Evolutionary conservation across 2,329 filamentous ascomycete species (phyloP).

Genomic region (Drechslerella dactyloides): DNA sequence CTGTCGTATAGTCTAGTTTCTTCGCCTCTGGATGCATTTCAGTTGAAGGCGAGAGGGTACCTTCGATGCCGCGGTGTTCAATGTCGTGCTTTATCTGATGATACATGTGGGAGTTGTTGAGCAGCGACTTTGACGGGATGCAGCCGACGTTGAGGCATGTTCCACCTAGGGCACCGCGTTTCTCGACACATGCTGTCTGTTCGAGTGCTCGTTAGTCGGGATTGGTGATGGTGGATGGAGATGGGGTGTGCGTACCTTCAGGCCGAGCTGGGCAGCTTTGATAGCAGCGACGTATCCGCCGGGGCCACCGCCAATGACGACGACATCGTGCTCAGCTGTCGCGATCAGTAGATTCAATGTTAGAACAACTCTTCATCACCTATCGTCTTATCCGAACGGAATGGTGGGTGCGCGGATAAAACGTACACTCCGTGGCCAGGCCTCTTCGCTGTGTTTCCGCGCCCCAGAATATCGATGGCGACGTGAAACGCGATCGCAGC

Average conservation of each 20-base stretch:
- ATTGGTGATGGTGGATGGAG: slow-evolving; percentile 17
- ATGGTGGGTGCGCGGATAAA: neutral
- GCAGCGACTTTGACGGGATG: slow-evolving; percentile 98
- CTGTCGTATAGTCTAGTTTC: neutral
- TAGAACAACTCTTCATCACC: slow-evolving; percentile 4
- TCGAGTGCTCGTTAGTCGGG: neutral
- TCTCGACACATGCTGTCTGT: slow-evolving; percentile 96
- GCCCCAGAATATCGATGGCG: slow-evolving; percentile 43
- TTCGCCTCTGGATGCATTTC: neutral
- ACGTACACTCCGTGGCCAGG: slow-evolving; percentile 56
- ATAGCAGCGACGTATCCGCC: slow-evolving; percentile 98
- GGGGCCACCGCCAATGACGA: slow-evolving; percentile 97
- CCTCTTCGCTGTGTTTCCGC: slow-evolving; percentile 42
- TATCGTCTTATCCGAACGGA: neutral
- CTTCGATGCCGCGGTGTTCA: slow-evolving; percentile 92
- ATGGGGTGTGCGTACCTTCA: slow-evolving; percentile 74
- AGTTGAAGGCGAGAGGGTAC: slow-evolving; percentile 21
- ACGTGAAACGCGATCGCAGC: slow-evolving; percentile 43
- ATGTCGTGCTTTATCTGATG: slow-evolving; percentile 97
- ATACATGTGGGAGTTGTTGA: slow-evolving; percentile 99
- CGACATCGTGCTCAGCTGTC: slow-evolving; percentile 89
- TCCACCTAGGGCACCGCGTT: slow-evolving; percentile 90
- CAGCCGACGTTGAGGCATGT: slow-evolving; percentile 99
- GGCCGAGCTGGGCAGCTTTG: slow-evolving; percentile 95
- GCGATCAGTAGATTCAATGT: slow-evolving; percentile 13